These are phyloP conservation scores for Sclerotinia trifoliorum DNA, from an alignment of 2,329 filamentous ascomycete species.

Conservation along the genomic window DNA sequence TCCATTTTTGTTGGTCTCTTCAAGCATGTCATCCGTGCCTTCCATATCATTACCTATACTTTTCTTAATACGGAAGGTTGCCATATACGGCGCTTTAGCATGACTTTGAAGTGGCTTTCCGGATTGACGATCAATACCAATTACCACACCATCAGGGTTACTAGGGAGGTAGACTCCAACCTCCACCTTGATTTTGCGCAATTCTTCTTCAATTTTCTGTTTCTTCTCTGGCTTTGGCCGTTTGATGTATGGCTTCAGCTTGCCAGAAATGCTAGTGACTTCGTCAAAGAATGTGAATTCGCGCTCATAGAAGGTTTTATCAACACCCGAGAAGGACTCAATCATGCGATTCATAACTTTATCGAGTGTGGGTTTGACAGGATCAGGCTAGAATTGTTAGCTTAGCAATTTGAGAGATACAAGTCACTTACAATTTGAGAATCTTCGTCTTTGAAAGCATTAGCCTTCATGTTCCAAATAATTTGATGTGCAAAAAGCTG, in stretches of 20 bases:
- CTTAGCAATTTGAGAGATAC: constrained; percentile 11
- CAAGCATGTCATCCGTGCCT: constrained; percentile 52
- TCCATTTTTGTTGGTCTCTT: constrained; percentile 47
- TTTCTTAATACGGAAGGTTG: constrained; percentile 95
- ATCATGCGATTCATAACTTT: constrained; percentile 84
- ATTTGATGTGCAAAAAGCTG: constrained; percentile 98
- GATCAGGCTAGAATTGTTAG: constrained; percentile 62
- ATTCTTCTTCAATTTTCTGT: constrained; percentile 96
- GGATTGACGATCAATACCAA: constrained; percentile 96
- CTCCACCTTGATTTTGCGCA: constrained; percentile 95
- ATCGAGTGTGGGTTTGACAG: constrained; percentile 90
- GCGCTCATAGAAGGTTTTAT: constrained; percentile 84
- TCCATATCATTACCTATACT: constrained; percentile 55
- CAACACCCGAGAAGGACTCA: constrained; percentile 72
- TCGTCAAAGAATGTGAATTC: constrained; percentile 99
- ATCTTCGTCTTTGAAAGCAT: constrained; percentile 96
- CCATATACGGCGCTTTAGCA: constrained; percentile 98
- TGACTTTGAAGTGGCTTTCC: constrained; percentile 97
- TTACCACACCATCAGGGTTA: constrained; percentile 94
- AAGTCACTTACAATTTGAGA: constrained; percentile 66
- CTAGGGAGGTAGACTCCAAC: constrained; percentile 95
- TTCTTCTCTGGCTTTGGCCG: constrained; percentile 94
- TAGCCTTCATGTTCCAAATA: constrained; percentile 99
- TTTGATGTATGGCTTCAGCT: constrained; percentile 91
- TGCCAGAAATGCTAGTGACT: constrained; percentile 92